A percentile compares a stretch with the other conserved stretches of the same genome.
Conservation (phyloP, 169 alveolate species). For the Eimeria mitis region DNA sequence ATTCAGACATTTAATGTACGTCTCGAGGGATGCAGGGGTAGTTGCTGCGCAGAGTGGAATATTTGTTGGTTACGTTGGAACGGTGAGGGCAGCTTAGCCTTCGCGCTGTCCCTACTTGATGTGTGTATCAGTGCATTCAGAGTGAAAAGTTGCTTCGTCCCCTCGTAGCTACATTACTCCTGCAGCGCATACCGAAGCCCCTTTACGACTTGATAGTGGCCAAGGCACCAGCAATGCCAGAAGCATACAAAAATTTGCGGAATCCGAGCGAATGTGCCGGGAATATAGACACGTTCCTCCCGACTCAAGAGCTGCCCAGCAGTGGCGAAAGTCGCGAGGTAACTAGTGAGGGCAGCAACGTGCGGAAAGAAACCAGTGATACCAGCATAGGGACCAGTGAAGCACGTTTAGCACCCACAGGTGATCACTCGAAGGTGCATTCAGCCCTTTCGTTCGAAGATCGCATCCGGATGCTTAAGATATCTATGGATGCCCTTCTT, state of each 20-base stretch:
- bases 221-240: constrained; percentile 26
- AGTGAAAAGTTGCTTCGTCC: constrained; percentile 39
- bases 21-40: background rate
- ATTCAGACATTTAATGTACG: constrained; percentile 58
- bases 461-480: constrained; percentile 11
- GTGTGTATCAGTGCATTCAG: constrained; percentile 58
- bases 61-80: background rate
- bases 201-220: constrained; percentile 35
- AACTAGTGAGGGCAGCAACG: background rate
- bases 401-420: background rate
- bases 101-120: background rate
- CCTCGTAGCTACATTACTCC: constrained; percentile 12
- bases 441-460: constrained; percentile 11
- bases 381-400: background rate
- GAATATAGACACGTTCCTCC: constrained; percentile 31
- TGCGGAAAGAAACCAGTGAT: background rate
- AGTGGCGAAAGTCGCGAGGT: background rate
- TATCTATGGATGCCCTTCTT: background rate
- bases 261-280: constrained; percentile 59
- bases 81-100: background rate
- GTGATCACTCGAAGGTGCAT: background rate
- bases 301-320: constrained; percentile 17
- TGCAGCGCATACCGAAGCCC: constrained; percentile 32
- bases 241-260: constrained; percentile 47
- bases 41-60: background rate